Conservation (phyloP, 371 early-diverging fungal species). For the Mucor plumbeus region DNA sequence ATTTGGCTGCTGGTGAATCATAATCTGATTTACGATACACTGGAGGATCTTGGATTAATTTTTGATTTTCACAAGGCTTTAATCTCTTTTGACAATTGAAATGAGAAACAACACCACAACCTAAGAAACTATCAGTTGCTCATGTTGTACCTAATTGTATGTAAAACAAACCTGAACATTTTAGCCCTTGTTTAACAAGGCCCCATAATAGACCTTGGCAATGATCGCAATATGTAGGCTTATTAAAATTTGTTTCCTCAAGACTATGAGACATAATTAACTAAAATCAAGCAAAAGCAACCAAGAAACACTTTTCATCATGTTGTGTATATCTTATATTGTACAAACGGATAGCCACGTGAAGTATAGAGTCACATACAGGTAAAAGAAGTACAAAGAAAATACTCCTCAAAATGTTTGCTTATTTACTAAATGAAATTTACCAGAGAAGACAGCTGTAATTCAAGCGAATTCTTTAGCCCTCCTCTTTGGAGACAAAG, state of each 20-base stretch:
- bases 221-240: conserved; percentile 31
- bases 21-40: conserved; percentile 1
- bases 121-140: conserved; percentile 1
- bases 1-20: conserved; percentile 34
- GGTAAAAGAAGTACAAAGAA: too few species aligned
- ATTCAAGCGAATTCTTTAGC: conserved; percentile 7
- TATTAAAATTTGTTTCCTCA: conserved; percentile 20
- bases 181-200: conserved; percentile 27
- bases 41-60: conserved; percentile 7
- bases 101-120: conserved; percentile 25
- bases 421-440: background rate
- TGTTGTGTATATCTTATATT: background rate
- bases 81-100: conserved; percentile 16
- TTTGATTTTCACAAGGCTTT: conserved; percentile 6
- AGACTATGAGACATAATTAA: conserved; percentile 25
- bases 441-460: conserved; percentile 1
- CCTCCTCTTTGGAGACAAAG: conserved; percentile 28
- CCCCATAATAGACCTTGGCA: conserved; percentile 37
- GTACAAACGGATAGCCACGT: conserved; percentile 1
- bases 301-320: conserved; percentile 7
- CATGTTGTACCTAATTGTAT: background rate
- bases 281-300: background rate
- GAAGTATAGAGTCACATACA: conserved; percentile 14
- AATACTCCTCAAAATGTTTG: too few species aligned
- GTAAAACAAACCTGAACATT: conserved; percentile 22